Conservation (phyloP, 2,329 filamentous ascomycete genomes). For the Neoarthrinium moseri region DNA sequence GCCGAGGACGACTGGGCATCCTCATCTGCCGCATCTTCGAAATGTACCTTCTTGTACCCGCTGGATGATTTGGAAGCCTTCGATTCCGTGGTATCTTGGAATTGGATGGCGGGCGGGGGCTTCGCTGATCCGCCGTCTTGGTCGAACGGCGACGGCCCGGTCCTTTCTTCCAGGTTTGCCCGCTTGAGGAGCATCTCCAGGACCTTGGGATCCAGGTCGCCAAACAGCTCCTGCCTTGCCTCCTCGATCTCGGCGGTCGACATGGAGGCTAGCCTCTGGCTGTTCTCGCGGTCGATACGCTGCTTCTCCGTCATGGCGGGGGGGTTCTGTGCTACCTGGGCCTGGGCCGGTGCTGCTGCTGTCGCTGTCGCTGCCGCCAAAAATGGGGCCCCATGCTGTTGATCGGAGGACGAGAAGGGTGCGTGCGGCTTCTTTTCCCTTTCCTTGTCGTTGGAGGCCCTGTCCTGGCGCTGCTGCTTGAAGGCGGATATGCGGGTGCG, state of each 20-base stretch:
- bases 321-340: too few species aligned
- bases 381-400: conserved; percentile 10
- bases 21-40: conserved; percentile 6
- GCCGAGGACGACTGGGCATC: background rate
- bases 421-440: conserved; percentile 17
- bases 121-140: conserved; percentile 11
- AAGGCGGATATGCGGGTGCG: conserved; percentile 73
- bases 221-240: conserved; percentile 78
- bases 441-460: conserved; percentile 23
- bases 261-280: conserved; percentile 72
- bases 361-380: conserved; percentile 5
- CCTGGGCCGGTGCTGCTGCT: too few species aligned
- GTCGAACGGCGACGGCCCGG: conserved; percentile 44
- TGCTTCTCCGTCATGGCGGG: conserved; percentile 59
- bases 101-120: conserved; percentile 17
- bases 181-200: conserved; percentile 75
- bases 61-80: conserved; percentile 9
- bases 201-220: conserved; percentile 70
- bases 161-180: conserved; percentile 69
- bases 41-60: conserved; percentile 5
- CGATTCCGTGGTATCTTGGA: conserved; percentile 18
- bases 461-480: conserved; percentile 62
- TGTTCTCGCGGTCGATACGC: conserved; percentile 82
- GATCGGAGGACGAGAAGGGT: conserved; percentile 16
- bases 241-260: conserved; percentile 76